Percentiles rank a stretch among this genome's conserved stretches.
phyloP scores from a whole-genome alignment of 441 rosid genomes.

The Daphne laureola region DNA sequence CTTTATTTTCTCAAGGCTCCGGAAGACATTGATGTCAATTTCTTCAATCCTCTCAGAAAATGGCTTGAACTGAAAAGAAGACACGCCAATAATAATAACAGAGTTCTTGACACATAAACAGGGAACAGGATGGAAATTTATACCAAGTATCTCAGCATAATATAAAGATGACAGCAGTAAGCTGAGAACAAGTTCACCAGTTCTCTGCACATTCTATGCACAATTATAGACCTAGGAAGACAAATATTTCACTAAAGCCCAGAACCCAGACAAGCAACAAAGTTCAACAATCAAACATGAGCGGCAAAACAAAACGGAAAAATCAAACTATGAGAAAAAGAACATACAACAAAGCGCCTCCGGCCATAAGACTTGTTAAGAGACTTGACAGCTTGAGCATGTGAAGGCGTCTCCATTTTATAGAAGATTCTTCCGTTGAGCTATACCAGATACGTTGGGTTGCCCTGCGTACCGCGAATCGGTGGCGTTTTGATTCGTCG shows the following conservation, averaged over 20 bases:
- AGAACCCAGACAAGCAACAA: not conserved
- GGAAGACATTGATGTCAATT: constrained; percentile 61
- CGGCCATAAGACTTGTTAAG: constrained; percentile 73
- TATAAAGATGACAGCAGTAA: too few relatives aligned
- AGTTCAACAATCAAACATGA: not conserved
- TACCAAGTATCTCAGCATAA: not conserved
- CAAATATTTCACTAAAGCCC: not conserved
- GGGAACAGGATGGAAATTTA: too few relatives aligned
- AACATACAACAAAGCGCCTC: constrained; percentile 65
- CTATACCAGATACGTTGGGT: too few relatives aligned
- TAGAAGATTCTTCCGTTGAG: not conserved
- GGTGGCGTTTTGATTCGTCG: too few relatives aligned
- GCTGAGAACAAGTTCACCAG: too few relatives aligned
- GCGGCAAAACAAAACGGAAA: not conserved
- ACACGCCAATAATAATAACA: not conserved
- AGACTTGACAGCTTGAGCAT: constrained; percentile 82
- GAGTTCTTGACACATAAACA: not conserved
- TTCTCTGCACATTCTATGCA: not conserved
- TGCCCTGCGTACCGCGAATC: too few relatives aligned
- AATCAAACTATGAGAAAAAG: constrained; percentile 1
- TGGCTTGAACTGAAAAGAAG: constrained; percentile 58
- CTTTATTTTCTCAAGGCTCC: constrained; percentile 63
- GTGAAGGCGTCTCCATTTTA: constrained; percentile 52
- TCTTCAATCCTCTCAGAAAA: constrained; percentile 60
- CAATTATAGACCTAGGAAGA: not conserved